Percentiles rank a stretch among this genome's conserved stretches.
These are phyloP conservation scores for Leccinum longicurvipes DNA, from an alignment of 768 basidiomycete genomes.

Conservation along the genomic window DNA sequence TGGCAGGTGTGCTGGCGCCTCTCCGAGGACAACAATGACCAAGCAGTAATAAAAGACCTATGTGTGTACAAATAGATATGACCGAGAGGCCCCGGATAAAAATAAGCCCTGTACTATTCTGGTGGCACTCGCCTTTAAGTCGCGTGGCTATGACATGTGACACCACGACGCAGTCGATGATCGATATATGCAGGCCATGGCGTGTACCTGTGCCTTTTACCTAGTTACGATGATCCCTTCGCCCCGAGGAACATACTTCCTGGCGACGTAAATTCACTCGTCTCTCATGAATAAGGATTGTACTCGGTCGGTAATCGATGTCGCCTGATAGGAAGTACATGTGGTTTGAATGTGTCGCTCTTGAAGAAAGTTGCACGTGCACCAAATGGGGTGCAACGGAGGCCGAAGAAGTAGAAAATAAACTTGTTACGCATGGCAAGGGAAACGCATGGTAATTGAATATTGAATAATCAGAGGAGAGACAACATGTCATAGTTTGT, in stretches of 20 bases:
- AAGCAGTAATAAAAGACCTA: background rate
- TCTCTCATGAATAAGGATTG: background rate
- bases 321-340: background rate
- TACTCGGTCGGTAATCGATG: background rate
- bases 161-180: background rate
- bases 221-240: background rate
- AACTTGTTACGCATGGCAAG: background rate
- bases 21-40: background rate
- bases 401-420: background rate
- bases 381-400: background rate
- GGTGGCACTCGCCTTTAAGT: slow-evolving; percentile 43
- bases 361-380: background rate
- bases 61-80: slow-evolving; percentile 25
- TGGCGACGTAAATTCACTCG: background rate
- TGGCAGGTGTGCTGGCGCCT: background rate
- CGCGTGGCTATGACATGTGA: background rate
- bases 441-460: background rate
- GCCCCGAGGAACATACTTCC: background rate
- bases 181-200: background rate
- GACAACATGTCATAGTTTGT: slow-evolving; percentile 45
- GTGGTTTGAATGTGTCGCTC: background rate
- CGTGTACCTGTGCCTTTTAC: background rate
- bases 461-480: background rate
- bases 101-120: slow-evolving; percentile 54
- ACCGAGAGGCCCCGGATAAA: slow-evolving; percentile 65